Evolutionary conservation across 2,329 filamentous ascomycete genomes (phyloP).

Genomic region (Nigrospora oryzae): DNA sequence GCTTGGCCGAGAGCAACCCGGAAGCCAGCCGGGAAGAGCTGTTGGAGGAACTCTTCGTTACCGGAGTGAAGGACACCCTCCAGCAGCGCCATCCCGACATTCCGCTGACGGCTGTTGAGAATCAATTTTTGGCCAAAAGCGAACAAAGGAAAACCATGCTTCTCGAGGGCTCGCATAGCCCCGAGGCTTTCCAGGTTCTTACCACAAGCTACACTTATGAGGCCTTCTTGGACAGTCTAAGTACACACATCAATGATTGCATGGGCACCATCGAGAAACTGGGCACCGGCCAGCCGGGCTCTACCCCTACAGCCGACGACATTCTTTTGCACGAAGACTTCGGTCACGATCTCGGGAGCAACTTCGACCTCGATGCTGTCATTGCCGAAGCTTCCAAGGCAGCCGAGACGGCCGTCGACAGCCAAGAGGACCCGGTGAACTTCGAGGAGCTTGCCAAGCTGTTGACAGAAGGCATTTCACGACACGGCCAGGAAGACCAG

Average conservation of each 20-base stretch:
- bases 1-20: constrained; percentile 17
- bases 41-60: constrained; percentile 19
- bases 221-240: constrained; percentile 21
- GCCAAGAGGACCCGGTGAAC: constrained; percentile 7
- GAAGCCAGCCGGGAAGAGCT: constrained; percentile 14
- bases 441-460: constrained; percentile 21
- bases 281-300: constrained; percentile 14
- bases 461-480: constrained; percentile 18
- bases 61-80: constrained; percentile 15
- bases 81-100: constrained; percentile 16
- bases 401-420: constrained; percentile 16
- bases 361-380: constrained; percentile 20
- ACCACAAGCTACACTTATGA: constrained; percentile 22
- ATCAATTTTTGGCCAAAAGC: constrained; percentile 17
- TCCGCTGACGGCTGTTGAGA: constrained; percentile 14
- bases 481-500: constrained; percentile 18
- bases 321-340: constrained; percentile 9
- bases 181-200: background rate
- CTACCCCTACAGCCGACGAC: constrained; percentile 10
- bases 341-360: constrained; percentile 11
- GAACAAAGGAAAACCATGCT: constrained; percentile 19
- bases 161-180: constrained; percentile 13
- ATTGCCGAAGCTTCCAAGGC: constrained; percentile 21
- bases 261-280: constrained; percentile 18
- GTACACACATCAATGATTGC: constrained; percentile 21